phyloP scores from a whole-genome alignment of 805 yeast species.

The Isabelozyma rhagii region DNA sequence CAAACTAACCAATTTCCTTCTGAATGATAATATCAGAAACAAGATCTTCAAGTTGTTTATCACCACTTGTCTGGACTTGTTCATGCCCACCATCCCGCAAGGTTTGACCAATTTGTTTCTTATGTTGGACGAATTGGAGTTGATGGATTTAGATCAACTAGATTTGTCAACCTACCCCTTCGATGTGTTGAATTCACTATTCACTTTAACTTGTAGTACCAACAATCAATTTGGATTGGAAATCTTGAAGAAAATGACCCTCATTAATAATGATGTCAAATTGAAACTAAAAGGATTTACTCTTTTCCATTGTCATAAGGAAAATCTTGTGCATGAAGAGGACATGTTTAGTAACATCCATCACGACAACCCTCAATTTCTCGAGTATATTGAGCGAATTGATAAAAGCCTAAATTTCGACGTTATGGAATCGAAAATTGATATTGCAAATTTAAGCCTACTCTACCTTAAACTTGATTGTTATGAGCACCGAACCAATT shows the following conservation, averaged over 20 bases:
- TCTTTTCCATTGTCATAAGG: conserved; percentile 30
- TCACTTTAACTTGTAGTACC: conserved; percentile 30
- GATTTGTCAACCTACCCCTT: conserved; percentile 18
- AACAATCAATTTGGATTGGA: conserved; percentile 28
- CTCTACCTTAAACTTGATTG: conserved; percentile 30
- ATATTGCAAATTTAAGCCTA: conserved; percentile 16
- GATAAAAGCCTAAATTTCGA: conserved; percentile 19
- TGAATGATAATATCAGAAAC: conserved; percentile 19
- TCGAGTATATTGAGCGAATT: conserved; percentile 8
- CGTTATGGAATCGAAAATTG: conserved; percentile 19
- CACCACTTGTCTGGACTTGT: conserved; percentile 18
- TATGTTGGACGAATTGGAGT: conserved; percentile 28
- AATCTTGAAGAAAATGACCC: conserved; percentile 17
- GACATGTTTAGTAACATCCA: conserved; percentile 1
- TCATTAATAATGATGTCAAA: conserved; percentile 17
- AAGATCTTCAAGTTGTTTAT: conserved; percentile 29
- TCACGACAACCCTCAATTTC: conserved; percentile 2
- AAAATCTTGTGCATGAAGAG: conserved; percentile 10
- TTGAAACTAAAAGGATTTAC: conserved; percentile 25
- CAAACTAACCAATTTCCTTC: conserved; percentile 21
- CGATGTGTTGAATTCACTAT: conserved; percentile 19
- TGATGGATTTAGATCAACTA: conserved; percentile 12
- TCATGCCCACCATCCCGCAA: conserved; percentile 21
- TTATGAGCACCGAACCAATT: conserved; percentile 16
- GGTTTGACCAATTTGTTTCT: conserved; percentile 28